phyloP scores from a whole-genome alignment of 1,284 basidiomycete species.

The Tranzscheliella williamsii region DNA sequence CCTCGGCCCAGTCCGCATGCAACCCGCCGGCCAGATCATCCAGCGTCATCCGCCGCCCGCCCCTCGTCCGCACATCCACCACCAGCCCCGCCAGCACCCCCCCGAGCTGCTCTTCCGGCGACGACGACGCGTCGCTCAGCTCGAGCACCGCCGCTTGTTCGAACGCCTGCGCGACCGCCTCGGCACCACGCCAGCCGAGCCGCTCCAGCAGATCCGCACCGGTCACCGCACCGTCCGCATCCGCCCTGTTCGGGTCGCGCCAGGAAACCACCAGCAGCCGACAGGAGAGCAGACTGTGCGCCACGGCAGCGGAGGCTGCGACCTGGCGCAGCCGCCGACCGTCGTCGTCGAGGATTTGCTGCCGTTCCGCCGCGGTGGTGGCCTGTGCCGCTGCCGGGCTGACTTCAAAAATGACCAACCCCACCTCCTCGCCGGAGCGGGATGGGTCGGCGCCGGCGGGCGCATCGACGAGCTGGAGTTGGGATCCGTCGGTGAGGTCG shows the following conservation, averaged over 20 bases:
- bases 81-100: slow-evolving; percentile 5
- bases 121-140: slow-evolving; percentile 22
- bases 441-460: neutral
- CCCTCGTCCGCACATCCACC: slow-evolving; percentile 6
- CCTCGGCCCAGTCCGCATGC: neutral
- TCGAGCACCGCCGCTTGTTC: slow-evolving; percentile 18
- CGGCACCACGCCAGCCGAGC: neutral
- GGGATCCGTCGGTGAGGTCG: slow-evolving; percentile 26
- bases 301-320: slow-evolving; percentile 4
- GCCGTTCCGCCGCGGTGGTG: slow-evolving; percentile 4
- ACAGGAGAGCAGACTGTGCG: slow-evolving; percentile 11
- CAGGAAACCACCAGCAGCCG: slow-evolving; percentile 23
- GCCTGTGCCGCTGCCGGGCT: slow-evolving; percentile 8
- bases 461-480: slow-evolving; percentile 16
- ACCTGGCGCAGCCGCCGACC: slow-evolving; percentile 12
- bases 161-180: slow-evolving; percentile 3
- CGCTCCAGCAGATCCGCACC: neutral
- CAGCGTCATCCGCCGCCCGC: slow-evolving; percentile 6
- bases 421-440: slow-evolving; percentile 4
- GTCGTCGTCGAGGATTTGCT: slow-evolving; percentile 2
- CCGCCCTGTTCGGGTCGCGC: neutral
- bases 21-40: slow-evolving; percentile 11
- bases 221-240: neutral
- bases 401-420: slow-evolving; percentile 35
- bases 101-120: slow-evolving; percentile 8